Conservation (phyloP, 306 rosid species). For the Oemleria cerasiformis region DNA sequence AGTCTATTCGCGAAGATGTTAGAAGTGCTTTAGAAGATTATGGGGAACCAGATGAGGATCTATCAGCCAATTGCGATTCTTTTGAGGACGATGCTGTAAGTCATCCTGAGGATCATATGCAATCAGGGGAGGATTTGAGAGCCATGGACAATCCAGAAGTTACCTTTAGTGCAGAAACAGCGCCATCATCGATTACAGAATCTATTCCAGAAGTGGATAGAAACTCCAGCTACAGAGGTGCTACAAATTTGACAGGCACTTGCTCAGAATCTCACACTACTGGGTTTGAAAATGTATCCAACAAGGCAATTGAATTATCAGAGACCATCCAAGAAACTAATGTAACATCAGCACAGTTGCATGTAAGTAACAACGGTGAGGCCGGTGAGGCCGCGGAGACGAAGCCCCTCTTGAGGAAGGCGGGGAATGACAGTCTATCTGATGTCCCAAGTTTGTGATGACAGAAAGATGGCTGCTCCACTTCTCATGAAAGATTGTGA, state of each 20-base stretch:
- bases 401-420: conserved; percentile 11
- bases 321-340: conserved; percentile 13
- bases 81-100: conserved; percentile 21
- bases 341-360: conserved; percentile 20
- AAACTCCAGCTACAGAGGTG: too few species aligned
- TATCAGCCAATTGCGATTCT: conserved; percentile 6
- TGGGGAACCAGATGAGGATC: conserved; percentile 23
- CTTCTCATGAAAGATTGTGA: too few species aligned
- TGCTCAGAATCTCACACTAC: too few species aligned
- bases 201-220: too few species aligned
- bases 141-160: conserved; percentile 27
- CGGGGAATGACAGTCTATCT: conserved; percentile 12
- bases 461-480: background rate
- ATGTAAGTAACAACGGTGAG: background rate
- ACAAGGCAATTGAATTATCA: conserved; percentile 21
- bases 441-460: background rate
- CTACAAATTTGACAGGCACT: too few species aligned
- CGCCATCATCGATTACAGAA: conserved; percentile 21
- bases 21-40: conserved; percentile 10
- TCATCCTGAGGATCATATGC: too few species aligned
- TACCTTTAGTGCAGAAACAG: conserved; percentile 21
- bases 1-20: conserved; percentile 22
- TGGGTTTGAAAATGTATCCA: conserved; percentile 12
- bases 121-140: conserved; percentile 26
- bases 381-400: background rate